phyloP scores from a whole-genome alignment of 768 basidiomycete species.

The Fomitopsis serialis region DNA sequence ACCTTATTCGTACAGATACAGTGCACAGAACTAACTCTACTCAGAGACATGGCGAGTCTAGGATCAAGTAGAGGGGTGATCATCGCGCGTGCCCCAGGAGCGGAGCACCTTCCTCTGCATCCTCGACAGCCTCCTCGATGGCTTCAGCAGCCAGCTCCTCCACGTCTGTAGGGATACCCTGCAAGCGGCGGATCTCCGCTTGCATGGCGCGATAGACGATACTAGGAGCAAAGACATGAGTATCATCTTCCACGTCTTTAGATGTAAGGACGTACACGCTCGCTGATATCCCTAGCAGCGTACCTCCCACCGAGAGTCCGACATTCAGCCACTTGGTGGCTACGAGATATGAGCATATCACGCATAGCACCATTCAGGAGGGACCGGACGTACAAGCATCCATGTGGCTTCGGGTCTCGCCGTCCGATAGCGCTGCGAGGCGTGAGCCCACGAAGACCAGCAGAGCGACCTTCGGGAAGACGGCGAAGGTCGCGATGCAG shows the following conservation, averaged over 20 bases:
- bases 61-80: background rate
- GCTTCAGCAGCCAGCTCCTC: slow-evolving; percentile 56
- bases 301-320: slow-evolving; percentile 52
- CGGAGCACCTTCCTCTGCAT: slow-evolving; percentile 56
- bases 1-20: background rate
- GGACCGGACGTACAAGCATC: slow-evolving; percentile 51
- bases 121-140: slow-evolving; percentile 55
- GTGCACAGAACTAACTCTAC: background rate
- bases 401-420: slow-evolving; percentile 68
- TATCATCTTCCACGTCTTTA: slow-evolving; percentile 5
- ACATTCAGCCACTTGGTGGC: slow-evolving; percentile 64
- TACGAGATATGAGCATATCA: slow-evolving; percentile 20
- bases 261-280: slow-evolving; percentile 50
- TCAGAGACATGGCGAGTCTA: too few species aligned
- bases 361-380: background rate
- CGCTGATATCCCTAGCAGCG: slow-evolving; percentile 50
- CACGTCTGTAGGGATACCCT: slow-evolving; percentile 40
- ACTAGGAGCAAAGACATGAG: slow-evolving; percentile 31
- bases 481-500: slow-evolving; percentile 61
- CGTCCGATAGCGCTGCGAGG: slow-evolving; percentile 71
- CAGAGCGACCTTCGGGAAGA: slow-evolving; percentile 66
- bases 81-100: slow-evolving; percentile 30
- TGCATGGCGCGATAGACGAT: slow-evolving; percentile 61
- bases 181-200: slow-evolving; percentile 50
- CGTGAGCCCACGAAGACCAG: slow-evolving; percentile 77